Evolutionary conservation across 2,329 filamentous ascomycete genomes (phyloP), one percentile per base, ranked within the genome.

Genomic region (Trichoderma harzianum): DNA sequence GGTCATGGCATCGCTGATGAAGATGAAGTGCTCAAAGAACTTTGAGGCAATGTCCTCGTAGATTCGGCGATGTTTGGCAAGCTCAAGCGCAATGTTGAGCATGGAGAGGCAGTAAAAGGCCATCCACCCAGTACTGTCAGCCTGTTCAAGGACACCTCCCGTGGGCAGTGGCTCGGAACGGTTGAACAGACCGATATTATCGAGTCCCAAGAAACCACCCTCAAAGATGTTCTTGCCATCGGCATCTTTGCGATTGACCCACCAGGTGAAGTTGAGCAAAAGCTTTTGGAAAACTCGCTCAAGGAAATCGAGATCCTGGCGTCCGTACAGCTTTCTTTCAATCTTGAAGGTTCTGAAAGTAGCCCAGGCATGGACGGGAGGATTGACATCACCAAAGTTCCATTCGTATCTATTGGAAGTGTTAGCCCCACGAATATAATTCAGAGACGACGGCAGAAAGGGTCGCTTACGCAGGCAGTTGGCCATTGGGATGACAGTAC

Each of bases 71-170:
- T 98, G 94, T 84, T 98, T 98, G 72, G 95, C 95, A 76, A 98
- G 87, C 83, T 98, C 96, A 14, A 98, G 88, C 16, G 95, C 91
- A 78, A 98, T 98, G 83, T 98, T 98, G 78, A 98, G 87, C 95
- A 98, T 98, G 83, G 91, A 94, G 74, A 98, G 84, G 78, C 92
- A 97, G 85, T 97, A 98, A 82, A 98, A 98, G 11, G 93, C 95
- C 95, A 98, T 98, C 95, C 95, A 98, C 36, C 95, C 95, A 11
- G 95, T 98, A 80, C 94, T 97, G 85, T 98, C 95, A 21, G 96
- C 96, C 83, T 98, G 95, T 82, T 98, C 95, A 10, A 98, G 88
- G 3, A 94, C 91, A 82, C 96, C 95, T 36, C 95, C 95, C 0
- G 96, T 98, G 0, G 95, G 95, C 51, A 98, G 84, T 30, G 96